Evolutionary conservation across 1,139 yeast genomes (phyloP), one percentile per base, ranked within the genome.

Genomic region (Magnusiomyces tetraspermus): DNA sequence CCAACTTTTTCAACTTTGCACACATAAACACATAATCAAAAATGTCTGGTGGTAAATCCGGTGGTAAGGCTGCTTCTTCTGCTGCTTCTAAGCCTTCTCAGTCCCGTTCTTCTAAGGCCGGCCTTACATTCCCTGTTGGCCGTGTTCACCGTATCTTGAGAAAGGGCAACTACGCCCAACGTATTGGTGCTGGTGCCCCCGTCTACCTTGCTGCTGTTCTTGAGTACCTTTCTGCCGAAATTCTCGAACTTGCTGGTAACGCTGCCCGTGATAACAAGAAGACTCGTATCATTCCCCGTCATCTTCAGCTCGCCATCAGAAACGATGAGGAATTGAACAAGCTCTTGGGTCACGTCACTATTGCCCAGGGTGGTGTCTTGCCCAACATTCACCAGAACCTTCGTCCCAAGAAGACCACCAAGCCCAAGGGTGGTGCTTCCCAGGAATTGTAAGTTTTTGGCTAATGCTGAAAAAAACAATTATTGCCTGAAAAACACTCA

Each of bases 81-180:
- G 69, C 74, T 56, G 77, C 95, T 64, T 90, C 89, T 72, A 90
- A 90, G 77, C 89, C 94, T 67, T 85, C 97, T 68, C 92, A 94
- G 76, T 85, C 97, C 55, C 89, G 97, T 82, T 90, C 97, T 65
- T 84, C 96, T 60, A 90, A 88, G 79, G 97, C 97, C 71, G 97
- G 97, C 74, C 83, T 90, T 72, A 87, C 96, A 67, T 90, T 92
- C 95, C 97, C 97, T 76, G 97, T 92, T 65, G 97, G 97, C 76
- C 92, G 97, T 84, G 94, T 90, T 63, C 97, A 90, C 81, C 84
- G 97, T 79, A 81, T 89, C 68, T 78, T 90, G 69, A 87, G 96
- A 82, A 89, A 86, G 77, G 97, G 97, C 70, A 90, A 90, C 83
- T 90, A 90, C 78, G 97, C 97, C 67, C 97, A 90, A 79, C 86